Percentiles rank a stretch among this genome's conserved stretches.
Conservation (phyloP, 306 rosid species). For the Trichosanthes cucumerina region DNA sequence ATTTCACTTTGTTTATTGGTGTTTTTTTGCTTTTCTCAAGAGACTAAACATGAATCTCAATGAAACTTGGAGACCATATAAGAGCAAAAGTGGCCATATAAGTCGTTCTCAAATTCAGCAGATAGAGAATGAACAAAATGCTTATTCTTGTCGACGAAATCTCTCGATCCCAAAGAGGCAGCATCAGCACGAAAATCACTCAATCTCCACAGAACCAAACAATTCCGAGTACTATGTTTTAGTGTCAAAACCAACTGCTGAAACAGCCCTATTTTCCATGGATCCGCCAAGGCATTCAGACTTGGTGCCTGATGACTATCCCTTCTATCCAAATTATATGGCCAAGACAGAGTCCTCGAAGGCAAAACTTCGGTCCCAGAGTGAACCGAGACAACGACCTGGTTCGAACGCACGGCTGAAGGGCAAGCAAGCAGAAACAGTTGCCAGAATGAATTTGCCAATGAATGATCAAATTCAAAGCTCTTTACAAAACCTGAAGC, state of each 20-base stretch:
- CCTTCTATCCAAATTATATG: slow-evolving; percentile 56
- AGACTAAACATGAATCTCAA: slow-evolving; percentile 20
- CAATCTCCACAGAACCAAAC: slow-evolving; percentile 21
- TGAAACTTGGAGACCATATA: slow-evolving; percentile 26
- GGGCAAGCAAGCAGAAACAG: slow-evolving; percentile 27
- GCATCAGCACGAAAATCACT: slow-evolving; percentile 15
- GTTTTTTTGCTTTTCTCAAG: slow-evolving; percentile 11
- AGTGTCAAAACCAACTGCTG: slow-evolving; percentile 23
- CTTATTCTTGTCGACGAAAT: slow-evolving; percentile 25
- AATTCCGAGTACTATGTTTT: slow-evolving; percentile 23
- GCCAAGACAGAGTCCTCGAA: slow-evolving; percentile 59
- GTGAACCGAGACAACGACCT: slow-evolving; percentile 85
- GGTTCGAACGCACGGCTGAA: slow-evolving; percentile 19
- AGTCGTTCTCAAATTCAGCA: slow-evolving; percentile 24
- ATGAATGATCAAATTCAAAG: slow-evolving; percentile 31
- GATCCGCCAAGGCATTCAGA: slow-evolving; percentile 22
- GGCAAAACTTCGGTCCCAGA: slow-evolving; percentile 67
- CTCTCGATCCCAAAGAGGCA: slow-evolving; percentile 27
- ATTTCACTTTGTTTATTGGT: background rate
- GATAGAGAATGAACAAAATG: slow-evolving; percentile 23
- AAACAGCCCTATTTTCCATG: slow-evolving; percentile 20
- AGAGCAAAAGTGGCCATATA: slow-evolving; percentile 41
- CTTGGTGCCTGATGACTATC: slow-evolving; percentile 14
- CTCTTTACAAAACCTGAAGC: slow-evolving; percentile 25
- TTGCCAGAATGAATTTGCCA: background rate